Percentiles rank a stretch among this genome's conserved stretches.
phyloP scores from a whole-genome alignment of 1,139 yeast species.

The Magnusiomyces fungicola region DNA sequence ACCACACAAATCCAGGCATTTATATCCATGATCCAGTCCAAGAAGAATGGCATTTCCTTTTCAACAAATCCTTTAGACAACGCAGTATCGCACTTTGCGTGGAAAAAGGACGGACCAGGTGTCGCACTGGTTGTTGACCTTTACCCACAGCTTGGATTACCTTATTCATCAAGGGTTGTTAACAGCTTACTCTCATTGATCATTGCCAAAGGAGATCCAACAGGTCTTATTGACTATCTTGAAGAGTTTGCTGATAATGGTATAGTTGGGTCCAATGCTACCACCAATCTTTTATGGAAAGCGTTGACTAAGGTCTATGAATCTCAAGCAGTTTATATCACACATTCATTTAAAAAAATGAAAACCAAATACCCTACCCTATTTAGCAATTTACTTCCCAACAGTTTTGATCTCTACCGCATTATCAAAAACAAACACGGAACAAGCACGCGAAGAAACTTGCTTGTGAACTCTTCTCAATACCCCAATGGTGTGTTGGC shows the following conservation, averaged over 20 bases:
- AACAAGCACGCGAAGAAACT: neutral
- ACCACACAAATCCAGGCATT: slow-evolving; percentile 14
- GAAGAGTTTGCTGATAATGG: slow-evolving; percentile 12
- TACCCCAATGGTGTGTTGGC: slow-evolving; percentile 2
- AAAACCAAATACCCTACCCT: slow-evolving; percentile 6
- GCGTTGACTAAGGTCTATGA: slow-evolving; percentile 8
- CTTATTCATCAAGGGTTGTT: slow-evolving; percentile 7
- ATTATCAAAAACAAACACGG: neutral
- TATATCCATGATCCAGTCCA: slow-evolving; percentile 10
- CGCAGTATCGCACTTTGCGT: slow-evolving; percentile 11
- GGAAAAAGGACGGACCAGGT: slow-evolving; percentile 6
- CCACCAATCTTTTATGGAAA: slow-evolving; percentile 13
- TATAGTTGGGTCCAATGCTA: slow-evolving; percentile 12
- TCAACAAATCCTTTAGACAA: slow-evolving; percentile 12
- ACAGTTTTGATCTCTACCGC: slow-evolving; percentile 4
- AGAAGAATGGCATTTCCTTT: neutral
- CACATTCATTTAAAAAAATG: slow-evolving; percentile 3
- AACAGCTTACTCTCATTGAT: slow-evolving; percentile 11
- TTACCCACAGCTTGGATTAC: slow-evolving; percentile 6
- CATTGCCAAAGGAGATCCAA: slow-evolving; percentile 3
- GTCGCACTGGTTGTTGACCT: slow-evolving; percentile 7
- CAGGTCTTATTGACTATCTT: slow-evolving; percentile 8
- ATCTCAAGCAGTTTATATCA: slow-evolving; percentile 6
- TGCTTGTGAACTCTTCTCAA: slow-evolving; percentile 1
- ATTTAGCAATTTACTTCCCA: slow-evolving; percentile 4